These are phyloP conservation scores for Verticillium dahliae DNA, from an alignment of 2,329 filamentous ascomycete genomes.

Conservation along the genomic window DNA sequence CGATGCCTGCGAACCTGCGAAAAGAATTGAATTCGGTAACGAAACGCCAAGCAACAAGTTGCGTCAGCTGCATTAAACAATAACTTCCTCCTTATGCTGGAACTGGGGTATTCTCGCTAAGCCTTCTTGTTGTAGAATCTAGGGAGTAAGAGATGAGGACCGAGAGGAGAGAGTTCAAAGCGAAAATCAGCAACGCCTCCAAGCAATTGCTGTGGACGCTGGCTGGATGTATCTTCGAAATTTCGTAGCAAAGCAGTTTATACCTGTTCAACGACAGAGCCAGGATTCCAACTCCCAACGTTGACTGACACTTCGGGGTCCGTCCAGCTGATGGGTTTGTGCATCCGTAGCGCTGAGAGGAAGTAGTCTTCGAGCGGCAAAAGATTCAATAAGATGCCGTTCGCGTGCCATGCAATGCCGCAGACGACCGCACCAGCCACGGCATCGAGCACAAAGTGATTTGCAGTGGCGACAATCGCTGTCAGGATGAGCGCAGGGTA, in stretches of 20 bases:
- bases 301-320: conserved; percentile 26
- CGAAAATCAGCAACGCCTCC: not conserved
- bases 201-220: not conserved
- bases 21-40: too few relatives aligned
- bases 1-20: too few relatives aligned
- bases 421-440: conserved; percentile 63
- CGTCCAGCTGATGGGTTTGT: conserved; percentile 50
- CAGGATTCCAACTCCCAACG: conserved; percentile 23
- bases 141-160: too few relatives aligned
- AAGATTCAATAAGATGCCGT: conserved; percentile 53
- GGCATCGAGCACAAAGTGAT: conserved; percentile 68
- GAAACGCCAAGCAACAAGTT: too few relatives aligned
- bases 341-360: conserved; percentile 53
- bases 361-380: conserved; percentile 63
- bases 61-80: too few relatives aligned
- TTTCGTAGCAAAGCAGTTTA: not conserved
- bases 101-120: too few relatives aligned
- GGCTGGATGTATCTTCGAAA: too few relatives aligned
- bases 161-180: too few relatives aligned
- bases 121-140: too few relatives aligned
- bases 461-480: conserved; percentile 65
- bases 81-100: too few relatives aligned
- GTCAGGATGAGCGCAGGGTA: conserved; percentile 61
- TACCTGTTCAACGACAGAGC: conserved; percentile 12
- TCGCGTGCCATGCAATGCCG: conserved; percentile 53